phyloP scores from a whole-genome alignment of 805 yeast genomes.

The Candida tibetensis region DNA sequence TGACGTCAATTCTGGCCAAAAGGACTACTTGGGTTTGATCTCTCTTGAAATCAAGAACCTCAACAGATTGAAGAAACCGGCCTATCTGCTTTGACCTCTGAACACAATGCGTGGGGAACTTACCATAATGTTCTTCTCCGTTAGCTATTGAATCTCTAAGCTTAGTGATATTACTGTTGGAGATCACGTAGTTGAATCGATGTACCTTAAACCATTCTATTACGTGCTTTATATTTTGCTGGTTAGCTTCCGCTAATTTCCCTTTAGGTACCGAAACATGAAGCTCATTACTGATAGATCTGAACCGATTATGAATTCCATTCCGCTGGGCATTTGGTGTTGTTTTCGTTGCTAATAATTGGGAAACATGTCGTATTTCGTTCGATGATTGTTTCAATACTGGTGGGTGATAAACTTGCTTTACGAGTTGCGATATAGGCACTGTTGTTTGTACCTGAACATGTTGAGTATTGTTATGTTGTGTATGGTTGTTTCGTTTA shows the following conservation, averaged over 20 bases:
- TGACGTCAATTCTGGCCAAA: constrained; percentile 5
- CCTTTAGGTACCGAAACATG: neutral
- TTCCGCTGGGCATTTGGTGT: constrained; percentile 1
- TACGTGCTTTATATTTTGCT: neutral
- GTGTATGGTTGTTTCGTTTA: too few relatives aligned
- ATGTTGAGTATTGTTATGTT: too few relatives aligned
- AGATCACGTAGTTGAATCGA: constrained; percentile 7
- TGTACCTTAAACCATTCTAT: constrained; percentile 10
- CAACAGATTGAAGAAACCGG: constrained; percentile 9
- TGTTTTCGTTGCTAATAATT: neutral
- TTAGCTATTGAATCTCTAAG: neutral
- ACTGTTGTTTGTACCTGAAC: neutral
- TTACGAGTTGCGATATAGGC: neutral
- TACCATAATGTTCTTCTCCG: neutral
- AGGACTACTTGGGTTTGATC: neutral
- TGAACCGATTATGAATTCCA: constrained; percentile 3
- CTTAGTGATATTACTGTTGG: neutral
- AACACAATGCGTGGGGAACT: constrained; percentile 4
- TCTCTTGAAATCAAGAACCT: neutral
- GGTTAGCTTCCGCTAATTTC: neutral
- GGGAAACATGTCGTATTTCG: neutral
- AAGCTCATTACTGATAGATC: constrained; percentile 3
- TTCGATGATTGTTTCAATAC: neutral
- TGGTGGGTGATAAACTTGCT: neutral
- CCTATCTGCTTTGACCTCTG: constrained; percentile 3